phyloP scores from a whole-genome alignment of 2,329 filamentous ascomycete genomes.

The Colletotrichum lupini region DNA sequence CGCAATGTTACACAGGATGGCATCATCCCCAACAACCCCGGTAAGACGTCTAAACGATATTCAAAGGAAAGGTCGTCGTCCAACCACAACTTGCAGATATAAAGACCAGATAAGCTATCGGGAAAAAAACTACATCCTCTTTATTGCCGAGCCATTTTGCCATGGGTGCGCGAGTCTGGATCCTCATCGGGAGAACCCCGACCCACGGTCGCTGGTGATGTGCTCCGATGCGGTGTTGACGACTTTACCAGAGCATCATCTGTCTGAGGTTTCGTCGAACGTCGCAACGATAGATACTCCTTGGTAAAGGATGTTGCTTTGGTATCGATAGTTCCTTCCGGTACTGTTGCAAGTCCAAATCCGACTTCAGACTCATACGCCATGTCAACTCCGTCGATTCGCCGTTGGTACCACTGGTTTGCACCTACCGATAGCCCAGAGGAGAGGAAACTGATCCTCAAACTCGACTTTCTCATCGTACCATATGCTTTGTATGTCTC shows the following conservation, averaged over 20 bases:
- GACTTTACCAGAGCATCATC: not conserved
- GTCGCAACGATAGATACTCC: too few species aligned
- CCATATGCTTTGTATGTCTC: conserved; percentile 58
- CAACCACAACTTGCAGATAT: not conserved
- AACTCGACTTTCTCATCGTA: conserved; percentile 66
- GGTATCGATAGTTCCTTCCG: too few species aligned
- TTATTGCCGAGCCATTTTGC: not conserved
- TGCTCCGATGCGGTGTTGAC: conserved; percentile 15
- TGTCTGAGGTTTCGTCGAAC: not conserved
- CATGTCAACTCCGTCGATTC: not conserved
- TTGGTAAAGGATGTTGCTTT: too few species aligned
- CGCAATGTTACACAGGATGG: conserved; percentile 21
- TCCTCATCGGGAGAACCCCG: not conserved
- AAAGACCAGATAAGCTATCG: conserved; percentile 1
- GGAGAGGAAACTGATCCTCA: conserved; percentile 63
- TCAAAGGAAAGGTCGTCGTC: not conserved
- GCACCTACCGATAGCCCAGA: conserved; percentile 58
- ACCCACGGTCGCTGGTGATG: conserved; percentile 2
- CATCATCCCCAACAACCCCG: conserved; percentile 9
- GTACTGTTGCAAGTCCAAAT: too few species aligned
- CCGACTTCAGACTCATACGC: too few species aligned
- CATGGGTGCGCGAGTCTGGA: not conserved
- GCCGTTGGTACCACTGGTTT: conserved; percentile 54
- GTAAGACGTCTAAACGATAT: not conserved
- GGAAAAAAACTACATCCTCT: not conserved